A percentile compares a stretch with the other conserved stretches of the same genome.
phyloP scores from a whole-genome alignment of 164 flowering plant species.

The Berberis thunbergii region DNA sequence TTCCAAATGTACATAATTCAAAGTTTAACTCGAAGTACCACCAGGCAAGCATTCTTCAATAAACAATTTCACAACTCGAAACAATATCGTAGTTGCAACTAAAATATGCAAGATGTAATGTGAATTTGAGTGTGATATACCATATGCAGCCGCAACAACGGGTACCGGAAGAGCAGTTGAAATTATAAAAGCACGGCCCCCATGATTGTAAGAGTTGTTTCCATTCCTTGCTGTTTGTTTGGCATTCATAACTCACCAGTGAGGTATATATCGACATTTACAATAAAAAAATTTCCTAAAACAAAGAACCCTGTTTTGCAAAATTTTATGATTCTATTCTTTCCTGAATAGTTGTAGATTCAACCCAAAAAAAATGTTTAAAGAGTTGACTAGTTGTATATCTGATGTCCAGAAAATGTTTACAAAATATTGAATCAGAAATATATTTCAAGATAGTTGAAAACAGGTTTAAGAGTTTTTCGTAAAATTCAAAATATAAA shows the following conservation, averaged over 20 bases:
- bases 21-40: too few species aligned
- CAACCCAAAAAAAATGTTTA: constrained; percentile 1
- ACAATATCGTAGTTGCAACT: too few species aligned
- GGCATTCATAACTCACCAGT: neutral
- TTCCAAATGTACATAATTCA: too few species aligned
- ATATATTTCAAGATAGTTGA: too few species aligned
- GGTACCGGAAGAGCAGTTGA: constrained; percentile 82
- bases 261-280: too few species aligned
- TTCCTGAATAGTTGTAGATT: too few species aligned
- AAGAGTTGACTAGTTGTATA: constrained; percentile 67
- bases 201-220: constrained; percentile 75
- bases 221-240: constrained; percentile 69
- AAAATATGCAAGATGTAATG: neutral
- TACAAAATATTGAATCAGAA: neutral
- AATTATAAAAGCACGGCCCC: constrained; percentile 91
- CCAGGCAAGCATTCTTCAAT: too few species aligned
- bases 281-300: too few species aligned
- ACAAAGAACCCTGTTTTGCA: neutral
- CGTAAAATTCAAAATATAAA: too few species aligned
- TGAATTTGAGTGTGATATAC: constrained; percentile 18
- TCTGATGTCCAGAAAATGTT: neutral
- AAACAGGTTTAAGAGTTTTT: too few species aligned
- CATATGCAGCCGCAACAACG: constrained; percentile 80
- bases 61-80: too few species aligned
- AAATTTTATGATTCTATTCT: neutral